A percentile compares a stretch with the other conserved stretches of the same genome.
Conservation (phyloP, 805 yeast genomes). For the Yarrowia divulgata region DNA sequence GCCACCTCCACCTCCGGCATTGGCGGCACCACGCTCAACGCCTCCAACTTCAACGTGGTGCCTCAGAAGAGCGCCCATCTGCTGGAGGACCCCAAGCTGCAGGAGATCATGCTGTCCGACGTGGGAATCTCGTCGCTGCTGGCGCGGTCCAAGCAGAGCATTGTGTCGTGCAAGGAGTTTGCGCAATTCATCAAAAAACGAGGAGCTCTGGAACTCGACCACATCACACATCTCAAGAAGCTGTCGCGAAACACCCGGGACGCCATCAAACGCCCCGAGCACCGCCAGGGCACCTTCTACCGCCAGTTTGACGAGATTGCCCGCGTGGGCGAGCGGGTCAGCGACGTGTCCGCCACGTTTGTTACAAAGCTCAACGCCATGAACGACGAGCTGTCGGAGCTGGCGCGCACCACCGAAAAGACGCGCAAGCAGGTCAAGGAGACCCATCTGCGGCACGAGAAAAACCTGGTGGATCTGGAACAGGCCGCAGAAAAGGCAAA, state of each 20-base stretch:
- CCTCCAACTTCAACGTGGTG: slow-evolving; percentile 37
- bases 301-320: slow-evolving; percentile 71
- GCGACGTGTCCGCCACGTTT: slow-evolving; percentile 75
- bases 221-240: slow-evolving; percentile 74
- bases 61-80: slow-evolving; percentile 43
- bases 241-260: slow-evolving; percentile 65
- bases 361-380: slow-evolving; percentile 81
- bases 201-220: slow-evolving; percentile 79
- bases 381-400: slow-evolving; percentile 81
- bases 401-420: slow-evolving; percentile 72
- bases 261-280: slow-evolving; percentile 56
- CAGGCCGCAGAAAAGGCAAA: slow-evolving; percentile 88
- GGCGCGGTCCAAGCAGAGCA: slow-evolving; percentile 75
- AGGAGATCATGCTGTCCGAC: slow-evolving; percentile 50
- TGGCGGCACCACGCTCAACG: slow-evolving; percentile 20
- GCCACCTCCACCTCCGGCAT: slow-evolving; percentile 1
- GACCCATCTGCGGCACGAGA: slow-evolving; percentile 79
- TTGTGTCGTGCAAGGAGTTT: slow-evolving; percentile 85
- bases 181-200: slow-evolving; percentile 78
- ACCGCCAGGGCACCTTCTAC: slow-evolving; percentile 72
- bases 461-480: slow-evolving; percentile 83
- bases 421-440: slow-evolving; percentile 82
- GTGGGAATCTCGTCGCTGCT: slow-evolving; percentile 77
- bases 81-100: slow-evolving; percentile 50
- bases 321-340: slow-evolving; percentile 77